Evolutionary conservation across 1,284 basidiomycete genomes (phyloP), one percentile per base, ranked within the genome.

Genomic region (Cutaneotrichosporon arboriforme): DNA sequence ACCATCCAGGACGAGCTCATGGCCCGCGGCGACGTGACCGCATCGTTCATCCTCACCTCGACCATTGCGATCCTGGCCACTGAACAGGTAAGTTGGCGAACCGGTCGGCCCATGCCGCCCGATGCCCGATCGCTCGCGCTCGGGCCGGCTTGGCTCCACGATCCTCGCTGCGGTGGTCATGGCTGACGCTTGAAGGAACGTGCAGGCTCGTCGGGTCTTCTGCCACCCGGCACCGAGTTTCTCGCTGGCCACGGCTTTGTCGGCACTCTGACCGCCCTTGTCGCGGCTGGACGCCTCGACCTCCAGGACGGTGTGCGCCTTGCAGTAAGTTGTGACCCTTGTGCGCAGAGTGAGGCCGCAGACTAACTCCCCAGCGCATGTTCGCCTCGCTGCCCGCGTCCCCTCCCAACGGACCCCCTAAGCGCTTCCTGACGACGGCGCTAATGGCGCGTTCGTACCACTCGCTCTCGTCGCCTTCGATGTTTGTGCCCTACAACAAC

Each of bases 191-290:
- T 36, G 9, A 49, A 70, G 65, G 70, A 73, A 47, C 60, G 63
- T 42, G 46, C 63, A 9, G 61, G 61, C n/a, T 55, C 61, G 13
- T 33, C 56, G 7, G 60, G 63, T 4, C 54, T 73, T 13, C 52
- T 75, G 10, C 73, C 73, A 13, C 41, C 54, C 12, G 67, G 65
- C 5, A 72, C 68, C 10, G 63, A 63, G 4, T 69, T 72, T 55
- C 67, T 75, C 22, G 69, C 68, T 5, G 73, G 73, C 13, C 72
- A 75, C 50, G 73, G 73, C 2, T 74, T 74, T 54, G 67, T 75
- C 47, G 73, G 73, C 2, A 72, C 71, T 3, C 57, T 75, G 20
- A 70, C 73, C 2, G 67, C 71, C 2, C 55, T 75, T 12, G 73
- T 75, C 15, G 73, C 71, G 7, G 60, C 68, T 7, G 71, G 71